Percentiles rank a stretch among this genome's conserved stretches.
Conservation (phyloP, 2,329 filamentous ascomycete genomes). For the Trichoderma sp. region DNA sequence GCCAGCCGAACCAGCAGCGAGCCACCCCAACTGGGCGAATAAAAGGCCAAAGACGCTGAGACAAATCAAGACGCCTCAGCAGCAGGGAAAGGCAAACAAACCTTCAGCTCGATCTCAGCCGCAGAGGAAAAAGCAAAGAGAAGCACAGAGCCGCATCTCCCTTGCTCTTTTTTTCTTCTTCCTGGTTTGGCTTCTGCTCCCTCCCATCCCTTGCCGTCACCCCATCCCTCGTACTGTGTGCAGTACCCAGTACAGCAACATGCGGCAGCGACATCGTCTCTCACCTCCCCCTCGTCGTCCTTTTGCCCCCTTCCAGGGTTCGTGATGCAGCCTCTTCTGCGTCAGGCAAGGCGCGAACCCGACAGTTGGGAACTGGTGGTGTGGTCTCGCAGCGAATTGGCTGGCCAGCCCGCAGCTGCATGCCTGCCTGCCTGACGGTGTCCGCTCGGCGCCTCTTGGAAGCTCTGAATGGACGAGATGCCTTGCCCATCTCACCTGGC, state of each 20-base stretch:
- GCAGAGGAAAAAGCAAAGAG: background rate
- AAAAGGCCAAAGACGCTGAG: background rate
- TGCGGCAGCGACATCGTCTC: background rate
- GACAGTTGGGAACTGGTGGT: slow-evolving; percentile 22
- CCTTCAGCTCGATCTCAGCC: background rate
- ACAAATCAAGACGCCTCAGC: background rate
- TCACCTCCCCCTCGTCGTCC: background rate
- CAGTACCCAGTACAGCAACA: background rate
- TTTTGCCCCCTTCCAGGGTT: background rate
- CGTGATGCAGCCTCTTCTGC: slow-evolving; percentile 17
- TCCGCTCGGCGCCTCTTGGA: slow-evolving; percentile 3
- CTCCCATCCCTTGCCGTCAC: background rate
- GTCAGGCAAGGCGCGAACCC: slow-evolving; percentile 16
- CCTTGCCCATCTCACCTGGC: background rate
- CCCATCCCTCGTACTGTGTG: background rate
- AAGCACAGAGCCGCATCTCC: background rate
- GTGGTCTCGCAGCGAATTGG: slow-evolving; percentile 15
- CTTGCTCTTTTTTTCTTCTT: background rate
- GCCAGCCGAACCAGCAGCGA: background rate
- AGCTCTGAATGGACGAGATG: background rate
- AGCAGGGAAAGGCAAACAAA: background rate
- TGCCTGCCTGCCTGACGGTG: slow-evolving; percentile 2
- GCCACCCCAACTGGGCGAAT: background rate
- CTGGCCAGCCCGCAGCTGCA: background rate
- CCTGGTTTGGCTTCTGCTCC: background rate